phyloP scores from a whole-genome alignment of 139 green algal genomes.

The Coelastrella sp. region DNA sequence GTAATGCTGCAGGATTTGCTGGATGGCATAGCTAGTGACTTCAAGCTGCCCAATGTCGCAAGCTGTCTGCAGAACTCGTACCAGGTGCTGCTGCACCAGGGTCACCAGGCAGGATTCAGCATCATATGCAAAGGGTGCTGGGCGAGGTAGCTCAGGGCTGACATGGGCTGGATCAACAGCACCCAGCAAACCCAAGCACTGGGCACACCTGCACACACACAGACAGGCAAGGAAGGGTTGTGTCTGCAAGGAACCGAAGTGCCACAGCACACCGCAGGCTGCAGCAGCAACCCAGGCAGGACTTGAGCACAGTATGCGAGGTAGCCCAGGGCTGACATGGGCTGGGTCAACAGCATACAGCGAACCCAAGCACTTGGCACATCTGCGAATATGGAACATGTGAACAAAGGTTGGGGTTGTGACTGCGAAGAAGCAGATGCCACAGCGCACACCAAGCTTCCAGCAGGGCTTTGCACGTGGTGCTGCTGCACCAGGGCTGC shows the following conservation, averaged over 20 bases:
- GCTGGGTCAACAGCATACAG: constrained; percentile 87
- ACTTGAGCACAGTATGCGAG: neutral
- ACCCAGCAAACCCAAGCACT: constrained; percentile 87
- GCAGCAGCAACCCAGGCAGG: constrained; percentile 48
- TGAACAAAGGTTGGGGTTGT: neutral
- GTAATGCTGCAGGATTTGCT: constrained; percentile 72
- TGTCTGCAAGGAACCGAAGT: neutral
- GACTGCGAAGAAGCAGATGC: neutral
- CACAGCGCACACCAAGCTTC: constrained; percentile 54
- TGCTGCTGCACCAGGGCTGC: constrained; percentile 66
- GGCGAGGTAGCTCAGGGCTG: constrained; percentile 48
- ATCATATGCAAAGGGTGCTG: neutral
- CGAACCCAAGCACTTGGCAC: constrained; percentile 84
- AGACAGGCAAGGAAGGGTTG: neutral
- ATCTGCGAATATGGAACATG: constrained; percentile 55
- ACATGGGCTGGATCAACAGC: constrained; percentile 84
- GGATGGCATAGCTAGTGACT: constrained; percentile 82
- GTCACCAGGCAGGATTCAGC: constrained; percentile 37
- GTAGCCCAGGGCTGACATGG: constrained; percentile 58
- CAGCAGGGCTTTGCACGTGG: constrained; percentile 85
- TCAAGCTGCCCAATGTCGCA: constrained; percentile 82
- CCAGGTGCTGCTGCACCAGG: constrained; percentile 75
- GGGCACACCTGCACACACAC: constrained; percentile 67
- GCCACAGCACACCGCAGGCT: no score
- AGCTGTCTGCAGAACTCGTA: constrained; percentile 85